Percentiles rank a stretch among this genome's conserved stretches.
phyloP scores from a whole-genome alignment of 805 yeast genomes.

The Ogataea sp. region DNA sequence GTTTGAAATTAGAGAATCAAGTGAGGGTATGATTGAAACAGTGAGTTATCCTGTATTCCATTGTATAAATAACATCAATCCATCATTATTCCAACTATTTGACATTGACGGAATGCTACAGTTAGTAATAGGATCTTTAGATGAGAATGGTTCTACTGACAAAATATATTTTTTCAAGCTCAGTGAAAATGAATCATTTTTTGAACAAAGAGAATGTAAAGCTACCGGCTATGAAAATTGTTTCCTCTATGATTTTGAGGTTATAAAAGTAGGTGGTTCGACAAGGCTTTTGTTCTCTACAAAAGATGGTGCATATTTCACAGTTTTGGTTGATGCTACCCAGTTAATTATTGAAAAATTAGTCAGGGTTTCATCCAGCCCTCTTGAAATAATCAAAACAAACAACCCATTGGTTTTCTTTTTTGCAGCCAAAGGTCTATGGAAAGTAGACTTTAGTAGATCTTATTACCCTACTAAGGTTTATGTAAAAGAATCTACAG shows the following conservation, averaged over 20 bases:
- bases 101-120: too few relatives aligned
- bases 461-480: conserved; percentile 20
- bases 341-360: not conserved
- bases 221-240: too few relatives aligned
- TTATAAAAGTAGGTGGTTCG: not conserved
- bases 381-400: conserved; percentile 9
- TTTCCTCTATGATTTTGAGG: conserved; percentile 4
- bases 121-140: too few relatives aligned
- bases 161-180: too few relatives aligned
- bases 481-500: conserved; percentile 16
- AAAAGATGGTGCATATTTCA: conserved; percentile 13
- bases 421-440: conserved; percentile 15
- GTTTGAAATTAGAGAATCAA: not conserved
- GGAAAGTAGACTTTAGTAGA: conserved; percentile 17
- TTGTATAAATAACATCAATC: not conserved
- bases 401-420: conserved; percentile 3
- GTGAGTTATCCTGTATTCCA: conserved; percentile 1
- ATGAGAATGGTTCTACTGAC: too few relatives aligned
- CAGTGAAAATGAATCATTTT: too few relatives aligned
- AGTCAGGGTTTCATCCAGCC: not conserved
- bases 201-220: too few relatives aligned
- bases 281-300: conserved; percentile 12
- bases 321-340: conserved; percentile 10
- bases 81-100: not conserved
- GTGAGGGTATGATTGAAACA: not conserved